These are phyloP conservation scores for Phytopythium boreale DNA, from an alignment of 352 stramenopile genomes.

Conservation along the genomic window DNA sequence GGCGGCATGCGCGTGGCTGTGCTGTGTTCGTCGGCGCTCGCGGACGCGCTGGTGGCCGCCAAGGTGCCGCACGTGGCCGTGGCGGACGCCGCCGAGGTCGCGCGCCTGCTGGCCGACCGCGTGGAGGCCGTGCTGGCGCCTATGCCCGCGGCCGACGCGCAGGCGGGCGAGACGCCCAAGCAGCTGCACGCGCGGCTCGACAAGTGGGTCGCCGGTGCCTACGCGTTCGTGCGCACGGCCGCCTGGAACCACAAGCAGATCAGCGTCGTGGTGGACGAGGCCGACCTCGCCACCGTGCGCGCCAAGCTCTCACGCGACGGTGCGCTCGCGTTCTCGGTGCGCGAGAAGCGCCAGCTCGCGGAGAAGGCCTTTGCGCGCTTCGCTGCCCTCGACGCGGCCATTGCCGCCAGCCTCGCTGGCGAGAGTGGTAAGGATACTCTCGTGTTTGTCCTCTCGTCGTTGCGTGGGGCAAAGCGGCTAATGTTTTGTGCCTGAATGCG, in stretches of 20 bases:
- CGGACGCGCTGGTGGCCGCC: conserved; percentile 55
- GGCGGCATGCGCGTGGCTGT: conserved; percentile 59
- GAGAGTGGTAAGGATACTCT: conserved; percentile 27
- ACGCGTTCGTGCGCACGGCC: conserved; percentile 76
- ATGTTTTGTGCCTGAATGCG: conserved; percentile 1
- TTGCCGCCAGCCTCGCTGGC: conserved; percentile 44
- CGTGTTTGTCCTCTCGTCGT: not conserved
- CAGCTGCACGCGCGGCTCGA: conserved; percentile 42
- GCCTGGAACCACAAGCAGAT: conserved; percentile 89
- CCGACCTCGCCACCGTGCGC: conserved; percentile 45
- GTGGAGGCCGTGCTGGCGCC: conserved; percentile 67
- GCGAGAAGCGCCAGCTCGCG: conserved; percentile 63
- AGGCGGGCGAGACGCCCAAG: conserved; percentile 30
- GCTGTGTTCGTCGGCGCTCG: conserved; percentile 51
- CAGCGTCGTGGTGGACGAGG: conserved; percentile 69
- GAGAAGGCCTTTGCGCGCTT: conserved; percentile 83
- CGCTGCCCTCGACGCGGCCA: conserved; percentile 64
- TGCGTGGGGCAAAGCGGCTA: not conserved
- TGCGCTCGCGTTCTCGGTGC: conserved; percentile 60
- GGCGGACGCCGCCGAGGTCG: conserved; percentile 52
- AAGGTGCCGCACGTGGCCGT: conserved; percentile 79
- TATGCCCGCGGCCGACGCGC: conserved; percentile 28
- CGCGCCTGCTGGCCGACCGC: conserved; percentile 66
- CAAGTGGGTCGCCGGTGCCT: conserved; percentile 69
- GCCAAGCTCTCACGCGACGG: conserved; percentile 64